Base-by-base conservation (phyloP, 2,329 filamentous ascomycete species). In the Sclerotinia minor region DNA sequence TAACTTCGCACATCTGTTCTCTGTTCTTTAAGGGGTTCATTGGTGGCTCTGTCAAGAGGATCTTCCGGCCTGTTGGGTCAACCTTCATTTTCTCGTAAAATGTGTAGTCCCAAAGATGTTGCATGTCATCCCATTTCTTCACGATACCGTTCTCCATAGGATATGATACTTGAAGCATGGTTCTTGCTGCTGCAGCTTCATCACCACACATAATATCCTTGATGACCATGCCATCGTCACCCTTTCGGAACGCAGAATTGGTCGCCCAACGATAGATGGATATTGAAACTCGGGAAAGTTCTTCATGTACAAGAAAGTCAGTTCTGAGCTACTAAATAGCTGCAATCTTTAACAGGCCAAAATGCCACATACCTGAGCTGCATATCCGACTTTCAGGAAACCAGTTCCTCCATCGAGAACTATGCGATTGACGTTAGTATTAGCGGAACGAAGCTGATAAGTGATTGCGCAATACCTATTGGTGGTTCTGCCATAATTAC, bases 131-230 rank as follows among this genome's bases (percentile, higher is more conserved):
- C 95, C 95, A 99, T 78, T 93, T 94, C 87, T 97, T 98, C 74
- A 99, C 93, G 76, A 99, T 98, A 76, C 95, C 95, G 79, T 99
- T 99, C 81, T 99, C 95, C 95, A 99, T 99, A 75, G 95, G 95
- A 79, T 99, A 99, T 80, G 91, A 96, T 78, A 99, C 96, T 81
- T 99, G 95, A 70, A 99, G 88, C 93, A 97, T 97, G 71, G 92
- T 97, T 77, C 95, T 89, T 73, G 95, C 94, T 65, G 93, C 93
- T 21, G 95, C 94, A 61, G 95, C 95, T 82, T 99, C 94, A 82
- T 99, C 95, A 79, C 95, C 95, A 82, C 94, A 98, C 95, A 99
- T 99, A 79, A 99, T 97, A 83, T 99, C 95, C 86, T 97, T 98
- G 81, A 94, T 87, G 74, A 89, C 83, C 82, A 87, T 90, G 80